Base-by-base conservation (phyloP, 257 asterid genomes). In the Solanum gracilifrons region DNA sequence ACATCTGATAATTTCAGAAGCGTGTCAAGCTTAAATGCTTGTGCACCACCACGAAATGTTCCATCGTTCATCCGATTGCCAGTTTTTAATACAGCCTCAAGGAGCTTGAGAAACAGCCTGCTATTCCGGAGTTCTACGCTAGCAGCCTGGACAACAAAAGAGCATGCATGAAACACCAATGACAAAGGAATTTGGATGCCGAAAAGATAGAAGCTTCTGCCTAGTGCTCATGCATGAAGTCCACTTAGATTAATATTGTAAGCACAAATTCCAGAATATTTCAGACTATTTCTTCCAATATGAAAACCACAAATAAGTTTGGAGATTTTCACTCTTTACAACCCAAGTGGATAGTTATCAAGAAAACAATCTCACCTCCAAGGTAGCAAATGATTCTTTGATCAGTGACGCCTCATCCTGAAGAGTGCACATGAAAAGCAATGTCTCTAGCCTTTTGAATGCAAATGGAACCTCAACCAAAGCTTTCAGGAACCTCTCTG, bases 41-140 rank as follows among this genome's bases (percentile, higher is more conserved):
- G 97, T 69, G 99, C 99, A 51, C 98, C 95, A 7, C 99, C 99
- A 27, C 96, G 98, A 90, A 92, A 96, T 15, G 99, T 97, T 84
- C 99, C 99, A 36, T 92, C 94, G 8, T 97, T 97, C 99, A 97
- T 94, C 55, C 99, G 98, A 83, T 97, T 97, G 43, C 98, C 99
- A 13, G 98, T 97, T 92, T 97, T 97, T 7, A 97, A 94, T 88
- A 95, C 98, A n/a, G 99, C 99, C 91, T 97, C 98, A 13, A 97
- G 94, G 86, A 97, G 98, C 90, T 95, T 97, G 88, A 95, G 93
- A 90, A 97, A 97, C 79, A 97, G 91, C 82, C 98, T 92, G 92
- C 95, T 95, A 86, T 93, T 91, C 72, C 98, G 92, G 77, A 97
- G 91, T 87, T 95, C 99, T 23, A 94, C 86, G 93, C 98, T 93